Evolutionary conservation across 2,329 filamentous ascomycete genomes (phyloP).

Genomic region (Cladophialophora exuberans): DNA sequence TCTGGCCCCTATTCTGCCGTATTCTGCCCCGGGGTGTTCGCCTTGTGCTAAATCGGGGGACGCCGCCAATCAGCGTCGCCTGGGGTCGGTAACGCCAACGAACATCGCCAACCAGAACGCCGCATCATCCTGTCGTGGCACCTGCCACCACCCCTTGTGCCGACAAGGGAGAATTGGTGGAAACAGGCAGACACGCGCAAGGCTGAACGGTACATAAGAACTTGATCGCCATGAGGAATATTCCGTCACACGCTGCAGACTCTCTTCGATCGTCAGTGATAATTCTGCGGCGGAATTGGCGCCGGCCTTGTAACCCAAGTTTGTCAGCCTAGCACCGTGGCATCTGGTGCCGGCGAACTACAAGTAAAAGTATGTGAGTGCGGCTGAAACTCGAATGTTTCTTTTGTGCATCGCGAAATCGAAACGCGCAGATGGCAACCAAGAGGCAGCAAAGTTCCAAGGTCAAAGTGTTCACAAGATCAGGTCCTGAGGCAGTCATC

Average conservation of each 20-base stretch:
- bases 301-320: neutral
- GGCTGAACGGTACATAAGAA: neutral
- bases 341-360: too few species aligned
- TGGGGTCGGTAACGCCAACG: neutral
- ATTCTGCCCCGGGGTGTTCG: neutral
- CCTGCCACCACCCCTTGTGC: too few species aligned
- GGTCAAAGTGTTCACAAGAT: slow-evolving; percentile 12
- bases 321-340: slow-evolving; percentile 14
- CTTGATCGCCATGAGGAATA: neutral
- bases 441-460: slow-evolving; percentile 12
- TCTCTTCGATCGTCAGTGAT: neutral
- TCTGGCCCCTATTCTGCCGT: neutral
- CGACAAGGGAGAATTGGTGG: neutral
- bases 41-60: slow-evolving; percentile 4
- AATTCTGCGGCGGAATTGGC: slow-evolving; percentile 4
- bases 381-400: neutral
- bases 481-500: slow-evolving; percentile 17
- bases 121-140: neutral
- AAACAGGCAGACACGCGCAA: neutral
- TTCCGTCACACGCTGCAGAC: neutral
- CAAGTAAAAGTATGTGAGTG: neutral
- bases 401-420: neutral
- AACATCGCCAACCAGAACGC: neutral
- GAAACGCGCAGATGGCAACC: slow-evolving; percentile 5
- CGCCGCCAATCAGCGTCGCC: neutral